A percentile compares a stretch with the other conserved stretches of the same genome.
Conservation (phyloP, 73 alveolate species). For the Paramecium pentaurelia region DNA sequence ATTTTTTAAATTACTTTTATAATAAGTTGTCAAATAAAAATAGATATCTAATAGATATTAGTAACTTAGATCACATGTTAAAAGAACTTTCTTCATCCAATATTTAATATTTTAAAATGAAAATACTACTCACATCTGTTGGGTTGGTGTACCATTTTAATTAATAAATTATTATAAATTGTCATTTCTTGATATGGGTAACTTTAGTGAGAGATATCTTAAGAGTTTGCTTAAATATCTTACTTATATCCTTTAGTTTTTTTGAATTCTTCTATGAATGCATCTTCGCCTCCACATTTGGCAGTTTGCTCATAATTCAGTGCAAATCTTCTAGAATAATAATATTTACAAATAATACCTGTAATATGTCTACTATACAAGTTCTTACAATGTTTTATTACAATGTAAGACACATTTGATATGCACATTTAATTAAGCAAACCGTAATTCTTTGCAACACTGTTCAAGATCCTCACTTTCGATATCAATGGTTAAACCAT, state of each 20-base stretch:
- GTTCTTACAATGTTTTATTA: background rate
- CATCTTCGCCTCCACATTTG: background rate
- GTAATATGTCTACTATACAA: background rate
- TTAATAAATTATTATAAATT: background rate
- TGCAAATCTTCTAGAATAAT: background rate
- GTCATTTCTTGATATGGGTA: conserved; percentile 24
- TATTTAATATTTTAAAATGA: background rate
- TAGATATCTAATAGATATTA: too few relatives aligned
- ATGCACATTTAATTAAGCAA: background rate
- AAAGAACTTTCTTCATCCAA: background rate
- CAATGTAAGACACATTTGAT: conserved; percentile 12
- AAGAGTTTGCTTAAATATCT: background rate
- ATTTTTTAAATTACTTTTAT: too few relatives aligned
- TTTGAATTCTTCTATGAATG: background rate
- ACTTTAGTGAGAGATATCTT: background rate
- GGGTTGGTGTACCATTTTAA: background rate
- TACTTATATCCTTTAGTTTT: background rate
- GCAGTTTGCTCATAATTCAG: conserved; percentile 26
- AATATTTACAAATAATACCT: background rate
- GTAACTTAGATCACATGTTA: background rate
- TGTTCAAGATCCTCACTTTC: background rate
- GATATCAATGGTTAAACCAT: background rate
- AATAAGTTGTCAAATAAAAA: too few relatives aligned
- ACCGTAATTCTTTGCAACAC: background rate
- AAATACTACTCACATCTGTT: background rate